Evolutionary conservation across 2,329 filamentous ascomycete genomes (phyloP), one percentile per base, ranked within the genome.

Genomic region (Talaromyces funiculosus): DNA sequence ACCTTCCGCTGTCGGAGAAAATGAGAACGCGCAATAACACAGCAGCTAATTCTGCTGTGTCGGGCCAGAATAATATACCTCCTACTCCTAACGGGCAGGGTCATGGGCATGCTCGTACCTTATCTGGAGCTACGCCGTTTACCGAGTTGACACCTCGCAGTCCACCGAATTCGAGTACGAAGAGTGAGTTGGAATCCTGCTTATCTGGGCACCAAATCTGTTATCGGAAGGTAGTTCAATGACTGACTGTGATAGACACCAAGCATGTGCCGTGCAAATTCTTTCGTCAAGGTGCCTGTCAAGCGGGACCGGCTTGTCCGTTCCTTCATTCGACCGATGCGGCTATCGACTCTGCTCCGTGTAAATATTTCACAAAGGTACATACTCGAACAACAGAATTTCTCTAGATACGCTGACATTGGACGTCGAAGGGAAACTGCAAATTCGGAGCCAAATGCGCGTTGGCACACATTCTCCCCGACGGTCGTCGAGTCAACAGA

Each of bases 311-410:
- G 74, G 91, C 92, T 66, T 99, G 94, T 79, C 94, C 94, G 42
- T 99, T 97, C 78, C 90, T 92, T 69, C 94, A 99, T 78, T 93
- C 95, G 65, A 86, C 94, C 65, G 90, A 94, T 72, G 84, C 87
- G 31, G 86, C 92, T 42, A 85, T 89, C 56, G 91, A 97, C 74
- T 92, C 90, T 64, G 86, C 95, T 66, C 85, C 86, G 12, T 99
- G 94, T 87, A 99, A 97, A 78, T 99, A 97, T 79, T 99, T 97
- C 75, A 90, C 92, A 72, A 99, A 97, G 88, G 92, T 96, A 80
- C 69, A 80, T 74, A 49, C 40, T 14, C 40, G 37, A 20, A 20
- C 53, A 51, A 22, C 45, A 45, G 35, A n/a, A n/a, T n/a, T n/a
- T n/a, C n/a, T n/a, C n/a, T n/a, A n/a, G n/a, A 18, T 7, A 38